Percentiles rank a stretch among this genome's conserved stretches.
phyloP scores from a whole-genome alignment of 2,329 filamentous ascomycete genomes.

The Xylaria hypoxylon region DNA sequence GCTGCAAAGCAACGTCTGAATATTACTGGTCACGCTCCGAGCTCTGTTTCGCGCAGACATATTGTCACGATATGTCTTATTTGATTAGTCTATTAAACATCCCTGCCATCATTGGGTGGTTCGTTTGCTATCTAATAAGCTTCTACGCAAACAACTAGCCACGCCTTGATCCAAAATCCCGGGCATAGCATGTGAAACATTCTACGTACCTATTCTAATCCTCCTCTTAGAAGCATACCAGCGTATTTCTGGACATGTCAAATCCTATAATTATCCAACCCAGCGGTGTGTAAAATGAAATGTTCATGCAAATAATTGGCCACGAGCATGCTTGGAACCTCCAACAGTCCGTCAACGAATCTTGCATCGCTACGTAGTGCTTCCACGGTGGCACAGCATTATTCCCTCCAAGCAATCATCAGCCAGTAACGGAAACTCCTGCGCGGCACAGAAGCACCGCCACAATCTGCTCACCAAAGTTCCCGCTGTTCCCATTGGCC shows the following conservation, averaged over 20 bases:
- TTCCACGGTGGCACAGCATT: slow-evolving; percentile 30
- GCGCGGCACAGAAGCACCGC: slow-evolving; percentile 24
- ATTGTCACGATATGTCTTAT: not conserved
- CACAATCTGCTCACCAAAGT: not conserved
- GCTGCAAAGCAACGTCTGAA: slow-evolving; percentile 20
- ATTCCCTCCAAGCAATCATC: not conserved
- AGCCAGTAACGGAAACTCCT: slow-evolving; percentile 20
- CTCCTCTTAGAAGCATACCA: not conserved
- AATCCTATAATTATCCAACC: not conserved
- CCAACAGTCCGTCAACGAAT: slow-evolving; percentile 12
- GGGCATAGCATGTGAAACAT: not conserved
- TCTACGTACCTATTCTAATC: not conserved
- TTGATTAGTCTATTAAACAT: slow-evolving; percentile 5
- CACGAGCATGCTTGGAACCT: not conserved
- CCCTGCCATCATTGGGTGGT: slow-evolving; percentile 1
- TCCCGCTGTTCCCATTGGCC: slow-evolving; percentile 14
- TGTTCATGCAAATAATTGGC: slow-evolving; percentile 21
- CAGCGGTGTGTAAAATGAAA: slow-evolving; percentile 16
- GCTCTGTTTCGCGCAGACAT: slow-evolving; percentile 1
- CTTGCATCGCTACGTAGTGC: slow-evolving; percentile 17
- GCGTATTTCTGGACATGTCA: not conserved
- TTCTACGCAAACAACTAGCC: not conserved
- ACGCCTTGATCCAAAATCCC: not conserved
- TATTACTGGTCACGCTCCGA: slow-evolving; percentile 19
- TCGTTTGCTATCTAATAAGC: not conserved